These are phyloP conservation scores for Fusarium sp. DNA, from an alignment of 2,329 filamentous ascomycete genomes.

Conservation along the genomic window DNA sequence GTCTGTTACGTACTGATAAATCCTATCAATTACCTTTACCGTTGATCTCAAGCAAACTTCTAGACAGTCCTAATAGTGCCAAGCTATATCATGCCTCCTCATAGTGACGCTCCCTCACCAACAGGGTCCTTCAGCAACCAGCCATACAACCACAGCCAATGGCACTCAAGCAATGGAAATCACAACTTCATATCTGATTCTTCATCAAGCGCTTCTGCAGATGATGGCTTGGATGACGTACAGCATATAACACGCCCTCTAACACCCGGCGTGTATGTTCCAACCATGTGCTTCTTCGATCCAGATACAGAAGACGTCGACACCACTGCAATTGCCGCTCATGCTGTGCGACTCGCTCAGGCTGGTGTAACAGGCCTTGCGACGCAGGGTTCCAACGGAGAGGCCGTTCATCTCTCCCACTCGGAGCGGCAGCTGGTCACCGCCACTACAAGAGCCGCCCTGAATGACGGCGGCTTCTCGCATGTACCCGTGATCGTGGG, in stretches of 20 bases:
- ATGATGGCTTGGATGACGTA: slow-evolving; percentile 52
- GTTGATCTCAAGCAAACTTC: neutral
- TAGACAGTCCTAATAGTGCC: neutral
- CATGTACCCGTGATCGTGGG: slow-evolving; percentile 80
- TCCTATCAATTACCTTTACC: neutral
- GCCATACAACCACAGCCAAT: slow-evolving; percentile 49
- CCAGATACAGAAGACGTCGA: slow-evolving; percentile 74
- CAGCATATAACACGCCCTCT: slow-evolving; percentile 53
- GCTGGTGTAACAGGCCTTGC: slow-evolving; percentile 80
- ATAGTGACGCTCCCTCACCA: slow-evolving; percentile 41
- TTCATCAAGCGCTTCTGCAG: slow-evolving; percentile 54
- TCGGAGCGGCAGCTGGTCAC: slow-evolving; percentile 77
- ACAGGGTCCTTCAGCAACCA: slow-evolving; percentile 26
- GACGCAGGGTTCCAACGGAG: slow-evolving; percentile 84
- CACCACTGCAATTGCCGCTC: slow-evolving; percentile 66
- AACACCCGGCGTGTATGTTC: slow-evolving; percentile 73
- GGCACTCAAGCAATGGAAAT: slow-evolving; percentile 36
- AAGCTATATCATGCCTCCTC: slow-evolving; percentile 37
- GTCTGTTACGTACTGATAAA: neutral
- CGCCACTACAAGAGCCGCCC: slow-evolving; percentile 73
- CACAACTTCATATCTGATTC: slow-evolving; percentile 47
- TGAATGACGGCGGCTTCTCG: slow-evolving; percentile 72
- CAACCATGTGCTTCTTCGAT: slow-evolving; percentile 80
- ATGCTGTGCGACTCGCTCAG: slow-evolving; percentile 77
- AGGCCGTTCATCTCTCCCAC: slow-evolving; percentile 82